Evolutionary conservation across 2,329 filamentous ascomycete species (phyloP).

Genomic region (Aspergillus texensis): DNA sequence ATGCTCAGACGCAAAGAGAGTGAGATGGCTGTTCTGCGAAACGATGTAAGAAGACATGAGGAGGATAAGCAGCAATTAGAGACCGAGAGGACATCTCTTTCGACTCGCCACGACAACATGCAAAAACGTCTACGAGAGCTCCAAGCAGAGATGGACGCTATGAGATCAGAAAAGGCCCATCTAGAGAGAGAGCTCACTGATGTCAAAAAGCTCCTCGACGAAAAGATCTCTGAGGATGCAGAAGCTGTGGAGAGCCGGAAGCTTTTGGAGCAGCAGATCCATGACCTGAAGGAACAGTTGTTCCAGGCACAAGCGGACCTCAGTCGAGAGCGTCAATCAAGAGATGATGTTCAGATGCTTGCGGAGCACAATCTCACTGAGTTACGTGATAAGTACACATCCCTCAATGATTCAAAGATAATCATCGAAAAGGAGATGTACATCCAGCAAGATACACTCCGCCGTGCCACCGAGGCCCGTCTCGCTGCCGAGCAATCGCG

Average conservation of each 20-base stretch:
- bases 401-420: constrained; percentile 90
- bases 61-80: constrained; percentile 78
- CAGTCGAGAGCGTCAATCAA: constrained; percentile 86
- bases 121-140: constrained; percentile 76
- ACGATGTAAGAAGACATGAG: constrained; percentile 81
- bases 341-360: constrained; percentile 89
- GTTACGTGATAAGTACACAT: constrained; percentile 81
- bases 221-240: constrained; percentile 85
- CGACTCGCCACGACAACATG: constrained; percentile 77
- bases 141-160: constrained; percentile 83
- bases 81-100: constrained; percentile 72
- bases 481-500: constrained; percentile 81
- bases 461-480: constrained; percentile 80
- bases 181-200: constrained; percentile 88
- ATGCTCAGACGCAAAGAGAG: constrained; percentile 92
- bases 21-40: constrained; percentile 81
- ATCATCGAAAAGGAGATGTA: constrained; percentile 98
- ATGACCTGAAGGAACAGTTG: constrained; percentile 81
- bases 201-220: constrained; percentile 81
- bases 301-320: constrained; percentile 85
- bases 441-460: constrained; percentile 86
- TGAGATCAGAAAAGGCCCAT: constrained; percentile 80
- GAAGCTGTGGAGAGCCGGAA: constrained; percentile 80
- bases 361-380: constrained; percentile 84
- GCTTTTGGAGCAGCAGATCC: constrained; percentile 82